phyloP scores from a whole-genome alignment of 2,329 filamentous ascomycete species.

The Monilinia aucupariae region DNA sequence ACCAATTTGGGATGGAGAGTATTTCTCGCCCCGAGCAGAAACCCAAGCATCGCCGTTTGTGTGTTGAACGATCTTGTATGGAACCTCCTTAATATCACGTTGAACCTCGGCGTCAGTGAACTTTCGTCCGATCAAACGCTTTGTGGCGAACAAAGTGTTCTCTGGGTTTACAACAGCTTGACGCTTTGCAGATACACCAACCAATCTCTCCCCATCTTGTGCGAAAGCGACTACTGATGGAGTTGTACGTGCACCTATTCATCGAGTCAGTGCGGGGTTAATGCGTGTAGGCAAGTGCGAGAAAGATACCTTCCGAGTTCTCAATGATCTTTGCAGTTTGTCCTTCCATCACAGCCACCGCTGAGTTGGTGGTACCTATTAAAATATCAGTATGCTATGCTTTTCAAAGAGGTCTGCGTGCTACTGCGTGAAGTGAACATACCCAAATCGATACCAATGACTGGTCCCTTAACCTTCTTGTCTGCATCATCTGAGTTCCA shows the following conservation, averaged over 20 bases:
- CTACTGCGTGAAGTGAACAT: constrained; percentile 37
- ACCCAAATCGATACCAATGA: constrained; percentile 98
- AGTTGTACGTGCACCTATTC: constrained; percentile 74
- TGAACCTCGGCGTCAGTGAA: constrained; percentile 91
- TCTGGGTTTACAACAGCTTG: constrained; percentile 98
- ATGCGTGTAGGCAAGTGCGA: no score
- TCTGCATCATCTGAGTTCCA: constrained; percentile 63
- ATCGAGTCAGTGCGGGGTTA: background rate
- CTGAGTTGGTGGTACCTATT: constrained; percentile 87
- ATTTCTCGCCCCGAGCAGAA: constrained; percentile 85
- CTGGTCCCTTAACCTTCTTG: constrained; percentile 86
- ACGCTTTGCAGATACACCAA: constrained; percentile 95
- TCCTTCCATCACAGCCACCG: constrained; percentile 96
- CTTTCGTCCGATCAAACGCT: constrained; percentile 97
- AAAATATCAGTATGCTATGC: constrained; percentile 22
- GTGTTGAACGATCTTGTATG: constrained; percentile 98
- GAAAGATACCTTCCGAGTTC: constrained; percentile 75
- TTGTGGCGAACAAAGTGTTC: constrained; percentile 97
- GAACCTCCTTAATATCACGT: constrained; percentile 94
- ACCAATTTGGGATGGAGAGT: constrained; percentile 97
- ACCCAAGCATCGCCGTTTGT: constrained; percentile 96
- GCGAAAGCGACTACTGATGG: constrained; percentile 94
- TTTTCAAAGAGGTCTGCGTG: constrained; percentile 4
- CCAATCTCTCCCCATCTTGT: constrained; percentile 89
- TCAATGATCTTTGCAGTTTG: constrained; percentile 94